These are phyloP conservation scores for Ballota nigra DNA, from an alignment of 257 asterid species.

Conservation along the genomic window DNA sequence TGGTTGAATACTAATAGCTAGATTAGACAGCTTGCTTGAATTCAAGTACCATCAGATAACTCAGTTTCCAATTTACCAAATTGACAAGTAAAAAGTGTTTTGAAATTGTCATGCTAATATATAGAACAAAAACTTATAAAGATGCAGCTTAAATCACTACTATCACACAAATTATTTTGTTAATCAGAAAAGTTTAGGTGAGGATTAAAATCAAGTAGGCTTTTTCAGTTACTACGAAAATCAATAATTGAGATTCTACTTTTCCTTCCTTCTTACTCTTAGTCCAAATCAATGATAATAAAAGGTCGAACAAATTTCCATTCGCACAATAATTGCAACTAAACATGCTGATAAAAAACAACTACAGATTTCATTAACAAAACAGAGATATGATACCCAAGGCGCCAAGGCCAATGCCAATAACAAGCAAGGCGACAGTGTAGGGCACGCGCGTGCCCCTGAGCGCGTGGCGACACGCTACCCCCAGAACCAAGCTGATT, in stretches of 20 bases:
- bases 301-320: background rate
- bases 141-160: background rate
- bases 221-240: background rate
- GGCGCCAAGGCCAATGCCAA: constrained; percentile 86
- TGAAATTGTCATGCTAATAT: background rate
- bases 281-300: background rate
- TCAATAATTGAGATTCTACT: background rate
- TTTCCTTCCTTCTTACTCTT: background rate
- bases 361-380: background rate
- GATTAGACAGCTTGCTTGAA: constrained; percentile 8
- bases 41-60: background rate
- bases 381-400: constrained; percentile 43
- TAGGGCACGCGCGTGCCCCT: constrained; percentile 96
- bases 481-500: constrained; percentile 82
- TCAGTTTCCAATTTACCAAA: constrained; percentile 1
- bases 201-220: background rate
- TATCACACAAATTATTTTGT: background rate
- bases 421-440: constrained; percentile 79
- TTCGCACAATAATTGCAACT: background rate
- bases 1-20: background rate
- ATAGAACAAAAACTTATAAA: background rate
- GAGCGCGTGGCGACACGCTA: constrained; percentile 72
- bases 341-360: background rate
- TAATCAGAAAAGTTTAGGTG: background rate
- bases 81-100: background rate